phyloP scores from a whole-genome alignment of 2,329 filamentous ascomycete genomes.

The Mariannaea elegans region DNA sequence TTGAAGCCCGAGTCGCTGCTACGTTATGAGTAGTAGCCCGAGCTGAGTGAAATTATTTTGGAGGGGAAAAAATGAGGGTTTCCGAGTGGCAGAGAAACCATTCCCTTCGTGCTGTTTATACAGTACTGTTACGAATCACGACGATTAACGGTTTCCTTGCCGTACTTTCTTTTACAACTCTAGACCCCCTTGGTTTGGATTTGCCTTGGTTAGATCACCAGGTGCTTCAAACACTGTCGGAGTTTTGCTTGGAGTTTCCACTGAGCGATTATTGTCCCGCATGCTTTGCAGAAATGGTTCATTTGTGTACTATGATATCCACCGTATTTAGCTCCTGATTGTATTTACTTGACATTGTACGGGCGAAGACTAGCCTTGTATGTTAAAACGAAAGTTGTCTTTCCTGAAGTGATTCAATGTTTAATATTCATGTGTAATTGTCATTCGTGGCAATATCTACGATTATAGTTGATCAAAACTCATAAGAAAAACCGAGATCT shows the following conservation, averaged over 20 bases:
- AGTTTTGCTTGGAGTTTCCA: conserved; percentile 17
- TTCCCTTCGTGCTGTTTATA: conserved; percentile 12
- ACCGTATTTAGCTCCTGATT: conserved; percentile 3
- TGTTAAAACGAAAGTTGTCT: too few relatives aligned
- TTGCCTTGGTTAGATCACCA: background rate
- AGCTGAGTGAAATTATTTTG: background rate
- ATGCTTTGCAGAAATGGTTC: conserved; percentile 17
- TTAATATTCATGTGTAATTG: too few relatives aligned
- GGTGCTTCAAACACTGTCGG: background rate
- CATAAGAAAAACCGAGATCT: too few relatives aligned
- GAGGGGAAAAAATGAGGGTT: background rate
- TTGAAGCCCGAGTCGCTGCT: conserved; percentile 60
- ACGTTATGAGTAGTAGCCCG: background rate
- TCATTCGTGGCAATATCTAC: too few relatives aligned
- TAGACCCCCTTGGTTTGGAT: background rate
- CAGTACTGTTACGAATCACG: conserved; percentile 35
- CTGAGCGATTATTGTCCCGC: conserved; percentile 11
- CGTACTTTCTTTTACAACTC: background rate
- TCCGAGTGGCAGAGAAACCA: background rate
- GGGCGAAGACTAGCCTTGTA: background rate
- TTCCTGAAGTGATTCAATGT: too few relatives aligned
- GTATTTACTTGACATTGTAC: conserved; percentile 7
- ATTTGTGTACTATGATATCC: conserved; percentile 19
- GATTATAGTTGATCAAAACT: too few relatives aligned
- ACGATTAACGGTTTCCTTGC: conserved; percentile 35